Percentiles rank a stretch among this genome's conserved stretches.
Conservation (phyloP, 495 filamentous ascomycete species). For the Penicillium macrosclerotiorum region DNA sequence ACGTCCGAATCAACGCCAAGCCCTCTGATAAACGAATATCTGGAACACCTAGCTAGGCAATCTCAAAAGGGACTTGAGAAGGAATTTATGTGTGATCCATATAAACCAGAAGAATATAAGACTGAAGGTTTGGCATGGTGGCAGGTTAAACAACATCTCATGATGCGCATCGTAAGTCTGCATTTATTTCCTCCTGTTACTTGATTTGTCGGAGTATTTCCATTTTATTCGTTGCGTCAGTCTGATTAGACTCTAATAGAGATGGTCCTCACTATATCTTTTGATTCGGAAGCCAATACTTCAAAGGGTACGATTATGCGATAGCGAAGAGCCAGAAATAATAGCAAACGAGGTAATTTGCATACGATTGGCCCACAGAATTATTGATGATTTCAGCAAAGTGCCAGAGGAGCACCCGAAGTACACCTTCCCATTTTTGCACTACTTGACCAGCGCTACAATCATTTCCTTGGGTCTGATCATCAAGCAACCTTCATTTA, state of each 20-base stretch:
- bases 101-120: background rate
- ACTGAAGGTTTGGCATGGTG: conserved; percentile 11
- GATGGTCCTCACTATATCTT: conserved; percentile 27
- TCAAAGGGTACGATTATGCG: background rate
- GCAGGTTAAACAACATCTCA: conserved; percentile 21
- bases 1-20: conserved; percentile 13
- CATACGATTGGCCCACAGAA: conserved; percentile 17
- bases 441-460: conserved; percentile 20
- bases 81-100: conserved; percentile 18
- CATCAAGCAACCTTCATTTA: conserved; percentile 20
- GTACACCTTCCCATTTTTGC: conserved; percentile 27
- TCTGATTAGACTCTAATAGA: conserved; percentile 9
- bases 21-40: conserved; percentile 18
- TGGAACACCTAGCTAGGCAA: conserved; percentile 17
- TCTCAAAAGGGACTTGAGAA: conserved; percentile 17
- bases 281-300: conserved; percentile 26
- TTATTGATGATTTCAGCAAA: conserved; percentile 21
- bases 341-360: conserved; percentile 24
- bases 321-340: conserved; percentile 2
- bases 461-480: conserved; percentile 25
- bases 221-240: no score
- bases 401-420: conserved; percentile 23
- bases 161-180: conserved; percentile 27
- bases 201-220: no score
- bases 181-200: no score